phyloP scores from a whole-genome alignment of 495 filamentous ascomycete genomes.

The Aspergillus kassunensis region DNA sequence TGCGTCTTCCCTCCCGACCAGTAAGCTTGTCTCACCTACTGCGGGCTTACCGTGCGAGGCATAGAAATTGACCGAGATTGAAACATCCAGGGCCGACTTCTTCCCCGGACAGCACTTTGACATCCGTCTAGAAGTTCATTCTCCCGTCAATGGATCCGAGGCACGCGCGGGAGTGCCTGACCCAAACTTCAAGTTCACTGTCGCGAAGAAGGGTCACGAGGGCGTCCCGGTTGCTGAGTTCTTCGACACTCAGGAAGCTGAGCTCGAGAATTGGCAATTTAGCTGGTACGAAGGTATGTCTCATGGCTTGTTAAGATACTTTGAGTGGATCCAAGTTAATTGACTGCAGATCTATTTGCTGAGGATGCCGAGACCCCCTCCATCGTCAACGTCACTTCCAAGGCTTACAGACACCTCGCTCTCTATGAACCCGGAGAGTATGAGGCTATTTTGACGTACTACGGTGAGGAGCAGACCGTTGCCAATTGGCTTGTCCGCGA shows the following conservation, averaged over 20 bases:
- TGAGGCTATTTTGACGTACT: constrained; percentile 65
- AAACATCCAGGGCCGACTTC: constrained; percentile 52
- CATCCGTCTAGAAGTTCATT: constrained; percentile 72
- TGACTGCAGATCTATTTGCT: constrained; percentile 59
- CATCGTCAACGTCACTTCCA: constrained; percentile 66
- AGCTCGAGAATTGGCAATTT: constrained; percentile 68
- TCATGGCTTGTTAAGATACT: background rate
- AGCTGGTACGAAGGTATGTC: constrained; percentile 59
- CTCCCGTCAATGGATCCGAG: constrained; percentile 70
- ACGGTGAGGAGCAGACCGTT: constrained; percentile 56
- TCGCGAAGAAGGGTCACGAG: constrained; percentile 52
- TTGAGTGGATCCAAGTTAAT: constrained; percentile 8
- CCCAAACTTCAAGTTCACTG: constrained; percentile 63
- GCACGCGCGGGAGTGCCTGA: constrained; percentile 59
- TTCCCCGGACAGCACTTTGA: constrained; percentile 72
- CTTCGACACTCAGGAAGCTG: constrained; percentile 57
- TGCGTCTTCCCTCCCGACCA: constrained; percentile 74
- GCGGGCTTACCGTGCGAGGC: background rate
- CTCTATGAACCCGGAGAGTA: constrained; percentile 69
- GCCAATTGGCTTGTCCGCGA: constrained; percentile 70
- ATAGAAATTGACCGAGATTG: background rate
- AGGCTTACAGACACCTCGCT: constrained; percentile 62
- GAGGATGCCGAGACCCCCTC: constrained; percentile 57
- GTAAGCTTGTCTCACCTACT: constrained; percentile 30
- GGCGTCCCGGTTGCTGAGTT: constrained; percentile 49